A percentile compares a stretch with the other conserved stretches of the same genome.
phyloP scores from a whole-genome alignment of 2,329 filamentous ascomycete species.

The Colletotrichum noveboracense region DNA sequence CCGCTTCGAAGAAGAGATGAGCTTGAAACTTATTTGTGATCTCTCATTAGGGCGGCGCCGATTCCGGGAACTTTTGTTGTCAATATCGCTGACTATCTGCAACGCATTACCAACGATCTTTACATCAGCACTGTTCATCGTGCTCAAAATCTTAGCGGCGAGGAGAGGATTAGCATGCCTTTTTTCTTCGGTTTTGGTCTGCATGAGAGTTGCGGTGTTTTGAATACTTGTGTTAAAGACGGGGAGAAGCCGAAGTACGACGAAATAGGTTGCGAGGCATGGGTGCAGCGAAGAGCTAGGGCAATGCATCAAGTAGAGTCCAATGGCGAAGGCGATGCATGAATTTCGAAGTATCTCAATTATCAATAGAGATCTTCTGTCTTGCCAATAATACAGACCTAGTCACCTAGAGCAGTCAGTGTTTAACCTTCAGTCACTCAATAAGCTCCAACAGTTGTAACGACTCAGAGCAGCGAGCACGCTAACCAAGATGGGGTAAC shows the following conservation, averaged over 20 bases:
- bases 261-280: constrained; percentile 43
- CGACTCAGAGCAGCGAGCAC: not conserved
- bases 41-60: constrained; percentile 39
- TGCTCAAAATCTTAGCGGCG: constrained; percentile 44
- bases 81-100: constrained; percentile 57
- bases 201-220: constrained; percentile 44
- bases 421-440: not conserved
- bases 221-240: constrained; percentile 39
- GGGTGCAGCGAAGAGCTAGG: constrained; percentile 37
- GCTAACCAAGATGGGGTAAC: not conserved
- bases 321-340: not conserved
- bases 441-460: not conserved
- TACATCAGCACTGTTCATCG: constrained; percentile 56
- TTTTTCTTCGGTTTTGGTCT: constrained; percentile 51
- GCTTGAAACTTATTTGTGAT: not conserved
- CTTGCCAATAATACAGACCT: not conserved
- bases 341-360: not conserved
- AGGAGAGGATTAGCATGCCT: constrained; percentile 47
- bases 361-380: not conserved
- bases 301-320: constrained; percentile 35
- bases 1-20: not conserved
- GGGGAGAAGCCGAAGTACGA: constrained; percentile 40
- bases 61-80: constrained; percentile 50
- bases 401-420: not conserved
- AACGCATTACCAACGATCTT: constrained; percentile 54